These are phyloP conservation scores for Apiosordaria backusii DNA, from an alignment of 495 filamentous ascomycete species.

Conservation along the genomic window DNA sequence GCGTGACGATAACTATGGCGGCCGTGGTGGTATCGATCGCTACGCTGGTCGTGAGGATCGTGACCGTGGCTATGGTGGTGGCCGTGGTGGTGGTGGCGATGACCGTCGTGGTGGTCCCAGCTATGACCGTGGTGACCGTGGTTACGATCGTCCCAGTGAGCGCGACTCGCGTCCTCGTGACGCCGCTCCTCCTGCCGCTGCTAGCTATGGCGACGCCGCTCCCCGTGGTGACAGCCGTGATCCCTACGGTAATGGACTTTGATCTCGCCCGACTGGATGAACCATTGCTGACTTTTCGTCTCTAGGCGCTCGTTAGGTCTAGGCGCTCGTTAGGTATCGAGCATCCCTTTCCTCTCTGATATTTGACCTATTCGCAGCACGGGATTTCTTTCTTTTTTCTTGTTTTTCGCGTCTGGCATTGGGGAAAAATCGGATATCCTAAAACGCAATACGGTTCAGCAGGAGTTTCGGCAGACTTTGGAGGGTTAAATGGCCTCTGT, in stretches of 20 bases:
- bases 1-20: constrained; percentile 52
- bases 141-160: constrained; percentile 50
- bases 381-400: constrained; percentile 27
- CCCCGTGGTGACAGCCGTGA: constrained; percentile 60
- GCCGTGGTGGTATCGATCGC: constrained; percentile 47
- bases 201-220: constrained; percentile 55
- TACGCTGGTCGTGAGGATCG: constrained; percentile 46
- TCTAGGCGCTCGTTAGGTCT: constrained; percentile 15
- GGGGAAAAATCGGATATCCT: constrained; percentile 39
- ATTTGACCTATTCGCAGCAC: constrained; percentile 25
- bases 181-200: constrained; percentile 42
- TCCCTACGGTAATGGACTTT: constrained; percentile 29
- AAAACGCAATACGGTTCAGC: constrained; percentile 32
- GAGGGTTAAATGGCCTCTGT: constrained; percentile 31
- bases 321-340: constrained; percentile 28
- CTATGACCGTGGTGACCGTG: constrained; percentile 53
- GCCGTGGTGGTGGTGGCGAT: constrained; percentile 45
- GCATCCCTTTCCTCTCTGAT: constrained; percentile 1
- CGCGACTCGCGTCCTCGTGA: constrained; percentile 49
- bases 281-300: not conserved
- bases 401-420: constrained; percentile 31
- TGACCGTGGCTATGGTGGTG: constrained; percentile 34
- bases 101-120: constrained; percentile 51
- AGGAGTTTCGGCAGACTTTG: constrained; percentile 38
- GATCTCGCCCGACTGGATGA: not conserved